Conservation (phyloP, 129 eudicot genomes). For the Flaveria linearis region DNA sequence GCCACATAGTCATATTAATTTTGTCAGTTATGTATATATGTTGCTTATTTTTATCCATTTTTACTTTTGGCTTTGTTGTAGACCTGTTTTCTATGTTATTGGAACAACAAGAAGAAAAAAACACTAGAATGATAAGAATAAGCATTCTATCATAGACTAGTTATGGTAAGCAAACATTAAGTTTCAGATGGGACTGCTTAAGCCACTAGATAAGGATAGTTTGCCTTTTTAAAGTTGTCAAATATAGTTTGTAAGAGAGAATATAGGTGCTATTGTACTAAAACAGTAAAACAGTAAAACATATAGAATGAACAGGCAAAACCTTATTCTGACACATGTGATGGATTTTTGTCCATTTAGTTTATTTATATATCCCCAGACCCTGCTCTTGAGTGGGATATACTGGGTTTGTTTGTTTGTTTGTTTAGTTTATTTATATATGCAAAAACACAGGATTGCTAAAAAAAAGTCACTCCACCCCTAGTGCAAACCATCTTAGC, state of each 20-base stretch:
- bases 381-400: too few species aligned
- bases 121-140: not conserved
- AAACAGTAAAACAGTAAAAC: not conserved
- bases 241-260: not conserved
- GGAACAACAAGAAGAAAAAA: slow-evolving; percentile 11
- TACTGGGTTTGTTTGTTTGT: too few species aligned
- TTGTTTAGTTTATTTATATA: not conserved
- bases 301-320: not conserved
- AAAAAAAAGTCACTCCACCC: not conserved
- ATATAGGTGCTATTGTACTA: not conserved
- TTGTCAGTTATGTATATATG: too few species aligned
- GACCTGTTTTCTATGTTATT: slow-evolving; percentile 7
- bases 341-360: slow-evolving; percentile 2
- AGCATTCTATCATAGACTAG: not conserved
- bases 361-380: too few species aligned
- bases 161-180: slow-evolving; percentile 9
- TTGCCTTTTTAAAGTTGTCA: slow-evolving; percentile 1
- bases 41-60: not conserved
- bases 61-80: slow-evolving; percentile 4
- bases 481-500: slow-evolving; percentile 1
- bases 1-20: too few species aligned
- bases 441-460: not conserved
- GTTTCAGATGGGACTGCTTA: not conserved
- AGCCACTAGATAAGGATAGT: slow-evolving; percentile 10
- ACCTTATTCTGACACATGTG: not conserved